A percentile compares a stretch with the other conserved stretches of the same genome.
These are phyloP conservation scores for Candida maesae DNA, from an alignment of 805 yeast genomes.

Conservation along the genomic window DNA sequence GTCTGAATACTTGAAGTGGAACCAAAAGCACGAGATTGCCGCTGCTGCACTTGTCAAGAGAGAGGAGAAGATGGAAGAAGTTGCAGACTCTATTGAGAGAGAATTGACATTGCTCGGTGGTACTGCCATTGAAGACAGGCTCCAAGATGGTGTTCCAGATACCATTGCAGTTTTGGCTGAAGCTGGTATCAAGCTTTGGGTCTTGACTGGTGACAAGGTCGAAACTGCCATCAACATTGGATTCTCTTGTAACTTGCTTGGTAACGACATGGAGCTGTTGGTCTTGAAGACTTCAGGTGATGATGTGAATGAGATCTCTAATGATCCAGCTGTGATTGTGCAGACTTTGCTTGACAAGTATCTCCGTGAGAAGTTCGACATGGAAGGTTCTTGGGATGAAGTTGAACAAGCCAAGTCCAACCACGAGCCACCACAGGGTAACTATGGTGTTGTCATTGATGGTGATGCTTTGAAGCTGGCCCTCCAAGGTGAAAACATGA, in stretches of 20 bases:
- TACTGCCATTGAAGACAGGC: constrained; percentile 83
- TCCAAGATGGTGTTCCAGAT: constrained; percentile 84
- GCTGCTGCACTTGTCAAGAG: constrained; percentile 59
- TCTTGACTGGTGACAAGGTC: constrained; percentile 93
- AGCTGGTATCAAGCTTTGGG: constrained; percentile 85
- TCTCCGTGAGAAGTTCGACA: constrained; percentile 48
- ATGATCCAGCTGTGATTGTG: constrained; percentile 38
- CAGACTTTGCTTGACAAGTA: constrained; percentile 48
- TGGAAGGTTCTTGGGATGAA: constrained; percentile 58
- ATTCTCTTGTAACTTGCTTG: constrained; percentile 90
- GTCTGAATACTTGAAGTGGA: constrained; percentile 62
- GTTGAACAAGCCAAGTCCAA: constrained; percentile 46
- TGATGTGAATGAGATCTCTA: constrained; percentile 44
- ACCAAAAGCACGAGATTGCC: constrained; percentile 55
- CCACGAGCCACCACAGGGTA: constrained; percentile 67
- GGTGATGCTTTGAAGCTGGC: constrained; percentile 68
- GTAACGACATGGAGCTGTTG: constrained; percentile 70
- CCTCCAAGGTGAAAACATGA: constrained; percentile 37
- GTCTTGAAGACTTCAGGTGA: constrained; percentile 59
- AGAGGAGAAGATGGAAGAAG: constrained; percentile 70
- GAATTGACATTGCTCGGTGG: constrained; percentile 69
- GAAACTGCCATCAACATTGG: constrained; percentile 99
- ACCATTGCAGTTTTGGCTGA: constrained; percentile 63
- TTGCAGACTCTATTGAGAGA: constrained; percentile 67
- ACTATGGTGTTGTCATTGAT: constrained; percentile 67